These are phyloP conservation scores for Lumnitzera littorea DNA, from an alignment of 345 rosid genomes.

Conservation along the genomic window DNA sequence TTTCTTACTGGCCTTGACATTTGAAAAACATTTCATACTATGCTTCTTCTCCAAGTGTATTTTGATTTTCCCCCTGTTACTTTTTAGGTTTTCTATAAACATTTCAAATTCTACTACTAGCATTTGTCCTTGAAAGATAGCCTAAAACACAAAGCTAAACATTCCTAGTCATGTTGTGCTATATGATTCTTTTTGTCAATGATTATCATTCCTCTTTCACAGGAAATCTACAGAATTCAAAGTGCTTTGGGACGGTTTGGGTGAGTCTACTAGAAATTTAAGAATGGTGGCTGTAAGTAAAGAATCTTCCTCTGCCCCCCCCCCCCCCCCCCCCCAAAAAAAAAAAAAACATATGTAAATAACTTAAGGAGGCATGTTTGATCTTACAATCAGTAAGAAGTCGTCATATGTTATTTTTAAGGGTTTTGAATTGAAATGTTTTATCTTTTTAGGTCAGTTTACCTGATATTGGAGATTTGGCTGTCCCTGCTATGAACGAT, in stretches of 20 bases:
- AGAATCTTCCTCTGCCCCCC: not conserved
- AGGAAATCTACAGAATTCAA: constrained; percentile 36
- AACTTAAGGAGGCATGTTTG: not conserved
- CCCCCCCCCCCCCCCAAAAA: too few species aligned
- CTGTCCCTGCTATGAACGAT: constrained; percentile 35
- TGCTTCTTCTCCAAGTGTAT: too few species aligned
- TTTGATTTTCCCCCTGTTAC: too few species aligned
- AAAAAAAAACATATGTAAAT: not conserved
- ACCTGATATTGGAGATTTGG: constrained; percentile 37
- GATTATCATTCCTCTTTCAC: not conserved
- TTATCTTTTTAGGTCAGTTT: constrained; percentile 35
- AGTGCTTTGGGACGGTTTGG: constrained; percentile 45
- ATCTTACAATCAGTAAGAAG: too few species aligned
- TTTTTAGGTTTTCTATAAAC: too few species aligned
- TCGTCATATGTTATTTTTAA: too few species aligned
- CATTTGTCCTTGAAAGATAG: too few species aligned
- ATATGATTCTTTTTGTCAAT: not conserved
- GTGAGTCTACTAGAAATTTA: constrained; percentile 27
- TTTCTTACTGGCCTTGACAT: too few species aligned
- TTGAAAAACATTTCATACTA: too few species aligned
- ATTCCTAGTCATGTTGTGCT: not conserved
- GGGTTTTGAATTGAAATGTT: not conserved
- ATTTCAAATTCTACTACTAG: too few species aligned
- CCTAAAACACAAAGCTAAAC: not conserved
- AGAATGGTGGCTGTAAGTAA: constrained; percentile 50